Evolutionary conservation across 495 filamentous ascomycete genomes (phyloP).

Genomic region (Podospora appendiculata): DNA sequence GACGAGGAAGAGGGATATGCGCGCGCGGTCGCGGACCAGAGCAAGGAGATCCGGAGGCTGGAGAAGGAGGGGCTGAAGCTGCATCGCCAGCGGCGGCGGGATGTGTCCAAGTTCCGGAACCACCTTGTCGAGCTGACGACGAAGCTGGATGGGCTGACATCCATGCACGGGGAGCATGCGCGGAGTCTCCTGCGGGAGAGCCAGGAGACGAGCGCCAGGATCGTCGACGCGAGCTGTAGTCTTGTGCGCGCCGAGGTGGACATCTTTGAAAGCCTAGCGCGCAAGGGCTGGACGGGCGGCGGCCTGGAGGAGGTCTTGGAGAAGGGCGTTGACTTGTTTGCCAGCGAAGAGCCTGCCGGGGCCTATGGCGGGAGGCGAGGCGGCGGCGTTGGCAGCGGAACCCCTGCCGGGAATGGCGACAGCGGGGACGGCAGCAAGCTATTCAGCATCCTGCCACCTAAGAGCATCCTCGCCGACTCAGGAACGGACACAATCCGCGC

Average conservation of each 20-base stretch:
- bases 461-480: conserved; percentile 44
- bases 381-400: conserved; percentile 9
- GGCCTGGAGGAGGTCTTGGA: conserved; percentile 55
- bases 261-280: conserved; percentile 55
- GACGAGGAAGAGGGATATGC: conserved; percentile 54
- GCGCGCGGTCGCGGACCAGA: conserved; percentile 38
- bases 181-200: conserved; percentile 45
- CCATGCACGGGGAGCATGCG: conserved; percentile 49
- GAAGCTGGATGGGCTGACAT: conserved; percentile 54
- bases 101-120: conserved; percentile 42
- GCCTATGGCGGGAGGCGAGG: conserved; percentile 6
- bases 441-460: conserved; percentile 51
- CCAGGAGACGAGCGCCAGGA: conserved; percentile 48
- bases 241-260: conserved; percentile 58
- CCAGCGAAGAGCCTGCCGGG: conserved; percentile 29
- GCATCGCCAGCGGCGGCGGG: conserved; percentile 45
- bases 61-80: conserved; percentile 55
- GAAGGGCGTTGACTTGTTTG: conserved; percentile 53
- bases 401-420: conserved; percentile 6
- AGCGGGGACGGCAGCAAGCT: conserved; percentile 36
- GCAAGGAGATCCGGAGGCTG: conserved; percentile 47
- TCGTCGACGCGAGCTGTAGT: conserved; percentile 53
- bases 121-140: conserved; percentile 51
- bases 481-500: conserved; percentile 21
- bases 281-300: conserved; percentile 58